Evolutionary conservation across 331 rosid species (phyloP), one percentile per base, ranked within the genome.

Genomic region (Saraca asoca): DNA sequence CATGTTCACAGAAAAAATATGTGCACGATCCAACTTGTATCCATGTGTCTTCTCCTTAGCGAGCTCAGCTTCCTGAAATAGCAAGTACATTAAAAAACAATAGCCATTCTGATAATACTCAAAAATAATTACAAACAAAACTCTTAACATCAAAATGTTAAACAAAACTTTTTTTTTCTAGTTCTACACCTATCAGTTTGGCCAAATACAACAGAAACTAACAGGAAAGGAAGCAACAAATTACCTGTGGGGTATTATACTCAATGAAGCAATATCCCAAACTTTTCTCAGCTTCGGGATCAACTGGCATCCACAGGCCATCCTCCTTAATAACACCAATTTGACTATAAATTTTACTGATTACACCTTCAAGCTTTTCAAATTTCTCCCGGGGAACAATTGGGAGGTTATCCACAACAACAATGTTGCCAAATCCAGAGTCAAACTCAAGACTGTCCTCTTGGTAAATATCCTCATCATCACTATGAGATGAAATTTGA

Each of bases 291-390:
- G 87, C 55, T 12, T 59, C 78, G 2, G 87, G 68, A 29, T 89
- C 95, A 24, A 87, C 66, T 0, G 98, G 98, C 98, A 93, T 93
- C 90, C 88, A 93, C 6, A 93, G 76, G 2, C 98, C 98, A 33
- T 80, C 95, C 0, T 85, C 95, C 64, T 81, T 93, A 20, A 93
- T 79, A n/a, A 69, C 76, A 48, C 96, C 95, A 74, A 89, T 85
- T 84, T 93, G 98, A 24, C 95, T 70, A 18, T 81, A 93, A 12
- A 90, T 93, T 73, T 93, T 93, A 0, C 87, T 74, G 9, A 93
- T 68, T 0, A 93, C 98, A 0, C 84, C 87, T 69, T 87, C 96
- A 0, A 93, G 90, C 68, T 93, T 93, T 73, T 83, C 95, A 15
- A 82, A 86, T 63, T 93, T 93, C 63, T 90, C 96, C 18, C 11